phyloP scores from a whole-genome alignment of 108 stramenopile genomes.

The Cyclotella atomus region DNA sequence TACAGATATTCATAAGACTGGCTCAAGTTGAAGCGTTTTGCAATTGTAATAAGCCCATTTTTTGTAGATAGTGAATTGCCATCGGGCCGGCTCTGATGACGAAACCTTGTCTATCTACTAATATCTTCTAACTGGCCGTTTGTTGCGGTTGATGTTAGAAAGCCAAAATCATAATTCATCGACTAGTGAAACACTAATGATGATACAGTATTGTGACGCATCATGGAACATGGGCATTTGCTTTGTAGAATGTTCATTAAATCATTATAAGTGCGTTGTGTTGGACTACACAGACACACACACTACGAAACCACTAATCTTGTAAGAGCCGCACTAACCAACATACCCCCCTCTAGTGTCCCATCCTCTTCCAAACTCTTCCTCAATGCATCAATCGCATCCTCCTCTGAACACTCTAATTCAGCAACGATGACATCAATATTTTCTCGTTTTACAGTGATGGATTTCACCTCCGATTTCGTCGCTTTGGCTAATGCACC shows the following conservation, averaged over 20 bases:
- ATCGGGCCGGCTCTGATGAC: too few species aligned
- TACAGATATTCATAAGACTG: not conserved
- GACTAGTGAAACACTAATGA: too few species aligned
- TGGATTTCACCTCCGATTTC: slow-evolving; percentile 12
- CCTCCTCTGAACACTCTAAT: slow-evolving; percentile 75
- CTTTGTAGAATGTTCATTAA: too few species aligned
- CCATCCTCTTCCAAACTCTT: slow-evolving; percentile 48
- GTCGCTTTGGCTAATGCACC: slow-evolving; percentile 50
- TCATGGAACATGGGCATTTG: too few species aligned
- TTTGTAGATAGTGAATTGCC: too few species aligned
- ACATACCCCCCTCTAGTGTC: slow-evolving; percentile 31
- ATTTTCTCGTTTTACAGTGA: slow-evolving; percentile 73
- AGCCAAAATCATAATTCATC: too few species aligned
- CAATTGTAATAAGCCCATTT: not conserved
- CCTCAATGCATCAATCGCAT: slow-evolving; percentile 61
- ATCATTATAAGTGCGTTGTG: too few species aligned
- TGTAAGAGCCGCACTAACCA: slow-evolving; percentile 68
- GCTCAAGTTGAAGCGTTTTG: not conserved
- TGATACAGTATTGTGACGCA: too few species aligned
- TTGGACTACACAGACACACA: too few species aligned
- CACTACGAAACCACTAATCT: slow-evolving; percentile 55
- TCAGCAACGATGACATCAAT: slow-evolving; percentile 67
- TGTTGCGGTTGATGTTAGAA: too few species aligned
- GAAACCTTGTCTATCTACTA: too few species aligned
- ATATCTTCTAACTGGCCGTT: too few species aligned